Evolutionary conservation across 495 filamentous ascomycete genomes (phyloP), one percentile per base, ranked within the genome.

Genomic region (Penicillium fimorum): DNA sequence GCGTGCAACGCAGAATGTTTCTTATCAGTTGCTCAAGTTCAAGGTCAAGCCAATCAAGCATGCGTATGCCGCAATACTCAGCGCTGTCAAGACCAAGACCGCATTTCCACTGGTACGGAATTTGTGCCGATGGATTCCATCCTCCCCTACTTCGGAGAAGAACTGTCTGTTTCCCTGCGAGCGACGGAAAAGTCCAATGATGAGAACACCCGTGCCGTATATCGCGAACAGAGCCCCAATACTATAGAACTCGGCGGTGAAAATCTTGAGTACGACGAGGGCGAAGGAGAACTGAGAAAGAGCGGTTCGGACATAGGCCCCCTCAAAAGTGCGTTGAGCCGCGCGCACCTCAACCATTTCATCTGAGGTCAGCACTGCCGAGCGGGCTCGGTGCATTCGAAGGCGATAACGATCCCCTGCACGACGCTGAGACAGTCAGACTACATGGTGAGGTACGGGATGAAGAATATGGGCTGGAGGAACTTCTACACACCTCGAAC

Each of bases 281-380:
- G 93, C 85, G 66, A 98, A 97, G 48, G 86, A 90, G 81, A 97
- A 97, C 70, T 97, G 92, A 3, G 87, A 87, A 32, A 97, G 85
- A 0, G 93, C 90, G 0, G 94, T 98, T 49, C 94, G 91, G 58
- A 96, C 84, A 74, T 98, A 98, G 32, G 94, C 95, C 1, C 94
- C 94, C 77, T 97, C 94, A 61, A 97, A 98, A 15, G 94, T 98
- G 17, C 94, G 83, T 70, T 98, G 94, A 5, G 92, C 88, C 0
- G 93, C 93, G 55, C 93, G 90, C 62, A 97, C 88, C 68, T 97
- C 93, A 50, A 96, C 89, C 11, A 98, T 83, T 67, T 98, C 94
- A 58, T 85, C 76, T 15, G 83, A 76, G 5, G 91, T 94, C 45
- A 96, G 81, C 20, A 93, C 78, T 7, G 95, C 90, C 32, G 87